Conservation (phyloP, 78 protist species). For the Dictyostelium intermedium region DNA sequence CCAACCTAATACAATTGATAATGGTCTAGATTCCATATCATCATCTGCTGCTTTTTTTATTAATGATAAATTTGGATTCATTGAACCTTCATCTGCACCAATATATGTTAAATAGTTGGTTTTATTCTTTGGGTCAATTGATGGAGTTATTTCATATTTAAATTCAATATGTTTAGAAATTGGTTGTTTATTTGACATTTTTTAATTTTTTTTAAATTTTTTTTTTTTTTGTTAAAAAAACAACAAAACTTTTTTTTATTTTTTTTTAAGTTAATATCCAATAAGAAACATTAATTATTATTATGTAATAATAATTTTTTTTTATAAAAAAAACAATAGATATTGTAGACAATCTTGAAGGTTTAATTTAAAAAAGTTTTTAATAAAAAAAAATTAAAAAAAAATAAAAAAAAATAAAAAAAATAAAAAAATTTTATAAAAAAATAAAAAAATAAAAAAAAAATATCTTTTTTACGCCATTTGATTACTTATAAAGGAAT, state of each 20-base stretch:
- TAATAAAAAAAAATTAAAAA: not conserved
- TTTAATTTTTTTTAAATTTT: not conserved
- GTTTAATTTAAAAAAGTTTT: not conserved
- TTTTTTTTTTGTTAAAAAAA: too few relatives aligned
- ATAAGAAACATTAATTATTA: too few relatives aligned
- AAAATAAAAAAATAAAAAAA: not conserved
- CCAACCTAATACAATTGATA: slow-evolving; percentile 24
- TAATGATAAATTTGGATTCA: not conserved
- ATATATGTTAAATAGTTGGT: not conserved
- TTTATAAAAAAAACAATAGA: too few relatives aligned
- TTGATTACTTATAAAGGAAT: not conserved
- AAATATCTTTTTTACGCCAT: not conserved
- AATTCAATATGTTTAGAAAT: not conserved
- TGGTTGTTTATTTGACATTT: not conserved
- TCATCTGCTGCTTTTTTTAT: not conserved
- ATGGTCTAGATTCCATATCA: not conserved
- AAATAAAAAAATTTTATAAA: not conserved
- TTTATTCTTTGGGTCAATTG: not conserved
- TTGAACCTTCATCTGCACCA: not conserved
- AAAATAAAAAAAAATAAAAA: not conserved
- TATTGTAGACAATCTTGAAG: too few relatives aligned
- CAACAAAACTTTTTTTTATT: too few relatives aligned
- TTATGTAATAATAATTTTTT: too few relatives aligned
- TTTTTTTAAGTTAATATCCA: too few relatives aligned
- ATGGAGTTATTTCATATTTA: not conserved